Percentiles rank a stretch among this genome's conserved stretches.
Evolutionary conservation across 768 basidiomycete genomes (phyloP).

Genomic region (Leccinellum rugosiceps): DNA sequence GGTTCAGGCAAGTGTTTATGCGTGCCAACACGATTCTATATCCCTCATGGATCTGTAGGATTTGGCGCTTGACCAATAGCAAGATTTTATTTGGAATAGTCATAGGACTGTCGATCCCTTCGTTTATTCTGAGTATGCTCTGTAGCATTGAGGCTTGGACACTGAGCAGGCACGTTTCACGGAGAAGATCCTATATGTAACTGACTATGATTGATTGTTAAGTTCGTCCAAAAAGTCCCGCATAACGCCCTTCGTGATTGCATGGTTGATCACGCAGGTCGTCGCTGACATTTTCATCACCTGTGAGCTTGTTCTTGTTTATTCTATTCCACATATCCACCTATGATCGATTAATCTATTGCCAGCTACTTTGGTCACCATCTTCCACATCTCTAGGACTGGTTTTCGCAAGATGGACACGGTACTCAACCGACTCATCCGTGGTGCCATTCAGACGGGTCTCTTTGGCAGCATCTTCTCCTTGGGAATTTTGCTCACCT

Average conservation of each 20-base stretch:
- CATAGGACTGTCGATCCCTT: neutral
- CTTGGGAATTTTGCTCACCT: neutral
- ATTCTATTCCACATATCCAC: neutral
- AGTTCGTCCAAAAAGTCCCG: neutral
- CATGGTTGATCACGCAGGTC: neutral
- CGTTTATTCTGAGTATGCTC: neutral
- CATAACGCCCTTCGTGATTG: neutral
- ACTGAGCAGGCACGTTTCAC: neutral
- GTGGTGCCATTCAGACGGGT: neutral
- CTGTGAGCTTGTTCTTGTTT: neutral
- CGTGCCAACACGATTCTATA: neutral
- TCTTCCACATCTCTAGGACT: neutral
- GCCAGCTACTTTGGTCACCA: neutral
- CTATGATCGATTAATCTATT: neutral
- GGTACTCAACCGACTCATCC: neutral
- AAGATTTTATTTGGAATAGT: neutral
- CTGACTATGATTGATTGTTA: neutral
- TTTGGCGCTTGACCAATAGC: neutral
- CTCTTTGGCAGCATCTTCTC: neutral
- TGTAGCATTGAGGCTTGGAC: neutral
- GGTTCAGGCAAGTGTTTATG: neutral
- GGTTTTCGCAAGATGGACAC: neutral
- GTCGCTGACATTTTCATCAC: neutral
- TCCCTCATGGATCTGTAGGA: neutral
- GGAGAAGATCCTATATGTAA: neutral